Evolutionary conservation across 768 basidiomycete species (phyloP).

Genomic region (Boletus rubescentipes): DNA sequence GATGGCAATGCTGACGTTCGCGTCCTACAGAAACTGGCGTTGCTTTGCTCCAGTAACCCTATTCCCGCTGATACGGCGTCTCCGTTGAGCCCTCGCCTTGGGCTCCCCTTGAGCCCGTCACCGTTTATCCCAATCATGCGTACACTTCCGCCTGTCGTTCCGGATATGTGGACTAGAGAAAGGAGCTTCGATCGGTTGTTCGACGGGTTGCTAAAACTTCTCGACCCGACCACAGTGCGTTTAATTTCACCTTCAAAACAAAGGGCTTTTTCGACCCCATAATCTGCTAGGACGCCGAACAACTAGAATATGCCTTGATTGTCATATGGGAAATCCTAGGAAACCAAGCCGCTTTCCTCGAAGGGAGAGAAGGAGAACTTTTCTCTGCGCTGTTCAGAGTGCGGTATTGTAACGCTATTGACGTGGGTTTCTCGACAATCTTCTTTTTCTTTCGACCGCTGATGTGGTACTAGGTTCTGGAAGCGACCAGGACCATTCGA

Average conservation of each 20-base stretch:
- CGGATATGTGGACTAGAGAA: conserved; percentile 71
- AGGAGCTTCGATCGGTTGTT: conserved; percentile 72
- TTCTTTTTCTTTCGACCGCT: not conserved
- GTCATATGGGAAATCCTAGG: conserved; percentile 83
- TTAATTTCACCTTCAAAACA: not conserved
- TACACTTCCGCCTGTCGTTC: conserved; percentile 41
- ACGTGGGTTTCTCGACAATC: conserved; percentile 45
- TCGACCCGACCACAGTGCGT: conserved; percentile 64
- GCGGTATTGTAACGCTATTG: conserved; percentile 68
- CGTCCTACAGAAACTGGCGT: conserved; percentile 63
- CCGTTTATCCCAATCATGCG: conserved; percentile 45
- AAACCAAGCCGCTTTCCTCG: conserved; percentile 67
- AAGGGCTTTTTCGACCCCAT: not conserved
- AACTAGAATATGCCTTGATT: conserved; percentile 77
- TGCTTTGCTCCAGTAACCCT: conserved; percentile 61
- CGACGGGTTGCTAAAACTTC: conserved; percentile 57
- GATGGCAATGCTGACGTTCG: conserved; percentile 49
- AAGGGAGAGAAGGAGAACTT: conserved; percentile 77
- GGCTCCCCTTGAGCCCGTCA: conserved; percentile 56
- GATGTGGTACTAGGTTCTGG: conserved; percentile 56
- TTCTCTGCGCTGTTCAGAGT: conserved; percentile 69
- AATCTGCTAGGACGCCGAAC: conserved; percentile 51
- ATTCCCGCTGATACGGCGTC: conserved; percentile 43
- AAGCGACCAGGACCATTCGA: conserved; percentile 80
- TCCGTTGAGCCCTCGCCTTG: conserved; percentile 51